A percentile compares a stretch with the other conserved stretches of the same genome.
phyloP scores from a whole-genome alignment of 352 stramenopile genomes.

The Thraustochytrium sp. region DNA sequence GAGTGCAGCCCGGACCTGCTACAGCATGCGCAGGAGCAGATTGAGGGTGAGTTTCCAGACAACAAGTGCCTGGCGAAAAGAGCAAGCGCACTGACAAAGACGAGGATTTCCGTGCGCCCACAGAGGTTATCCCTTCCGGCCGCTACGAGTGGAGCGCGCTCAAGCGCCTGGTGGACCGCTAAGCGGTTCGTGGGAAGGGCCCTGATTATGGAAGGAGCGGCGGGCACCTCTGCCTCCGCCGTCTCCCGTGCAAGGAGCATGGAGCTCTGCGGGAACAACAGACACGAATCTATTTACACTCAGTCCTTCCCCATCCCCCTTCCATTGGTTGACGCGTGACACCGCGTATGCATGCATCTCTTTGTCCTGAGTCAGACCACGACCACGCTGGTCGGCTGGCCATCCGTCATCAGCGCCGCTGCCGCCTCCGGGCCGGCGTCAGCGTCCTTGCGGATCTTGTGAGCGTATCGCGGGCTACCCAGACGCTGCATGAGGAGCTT shows the following conservation, averaged over 20 bases:
- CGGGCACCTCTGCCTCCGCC: neutral
- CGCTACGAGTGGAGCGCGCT: conserved; percentile 37
- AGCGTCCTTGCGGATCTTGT: too few species aligned
- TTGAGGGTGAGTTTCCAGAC: conserved; percentile 14
- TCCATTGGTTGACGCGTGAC: too few species aligned
- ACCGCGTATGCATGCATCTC: too few species aligned
- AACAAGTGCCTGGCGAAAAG: neutral
- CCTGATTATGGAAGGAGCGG: neutral
- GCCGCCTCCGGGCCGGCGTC: too few species aligned
- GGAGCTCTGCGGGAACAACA: neutral
- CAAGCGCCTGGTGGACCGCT: conserved; percentile 37
- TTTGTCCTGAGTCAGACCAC: too few species aligned
- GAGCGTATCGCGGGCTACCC: too few species aligned
- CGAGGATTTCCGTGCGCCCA: neutral
- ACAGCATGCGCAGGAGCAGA: conserved; percentile 34
- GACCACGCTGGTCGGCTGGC: too few species aligned
- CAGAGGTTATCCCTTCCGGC: neutral
- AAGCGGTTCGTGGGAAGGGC: neutral
- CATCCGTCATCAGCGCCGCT: too few species aligned
- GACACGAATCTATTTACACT: neutral
- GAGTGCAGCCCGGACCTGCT: conserved; percentile 36
- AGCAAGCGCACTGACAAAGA: neutral
- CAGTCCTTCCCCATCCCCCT: neutral
- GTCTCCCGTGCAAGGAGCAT: neutral
- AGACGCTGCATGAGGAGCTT: too few species aligned